Base-by-base conservation (phyloP, 2,329 filamentous ascomycete species). In the Malbranchea zuffiana region DNA sequence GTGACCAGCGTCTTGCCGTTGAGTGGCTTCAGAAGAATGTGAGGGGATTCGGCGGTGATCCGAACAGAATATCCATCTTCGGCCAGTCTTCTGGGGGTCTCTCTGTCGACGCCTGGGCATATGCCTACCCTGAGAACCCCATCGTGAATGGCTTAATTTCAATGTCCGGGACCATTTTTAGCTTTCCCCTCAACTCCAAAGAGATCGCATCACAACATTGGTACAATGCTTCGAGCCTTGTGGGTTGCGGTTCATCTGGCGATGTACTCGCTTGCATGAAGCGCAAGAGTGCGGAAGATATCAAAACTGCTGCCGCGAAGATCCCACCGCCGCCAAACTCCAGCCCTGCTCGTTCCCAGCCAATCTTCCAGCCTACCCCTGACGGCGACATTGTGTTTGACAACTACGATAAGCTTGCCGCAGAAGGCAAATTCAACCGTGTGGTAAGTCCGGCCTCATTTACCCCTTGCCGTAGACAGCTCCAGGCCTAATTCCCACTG, bases 51-150 rank as follows among this genome's bases (percentile, higher is more conserved):
- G 60, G 61, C 3, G 62, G 62, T 11, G 61, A 65, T 39, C 52
- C 58, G 4, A 49, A 55, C 0, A 56, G 60, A 30, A 52, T 65
- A 30, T 57, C 54, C 27, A 40, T 59, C 7, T 65, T 63, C 49
- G 69, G 69, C 10, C 61, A 69, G 50, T 67, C 64, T 18, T 66
- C 69, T 3, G 68, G 69, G 6, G 51, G 35, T 12, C 35, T 20
- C 3, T 17, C 27, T 13, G 32, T 32, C 8, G 53, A 52, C 8
- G 52, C 67, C 28, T 53, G 62, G 16, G 42, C 50, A 2, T 60
- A 75, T 24, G 54, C 57, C 3, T 63, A 56, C 39, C 37, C 42
- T 0, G 41, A 55, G 1, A 48, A 62, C 15, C 60, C 62, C 1
- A 55, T 65, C 20, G 52, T 62, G 5, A 46, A 40, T 5, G 61